Base-by-base conservation (phyloP, 1,139 yeast species). In the Magnusiomyces fungicola region DNA sequence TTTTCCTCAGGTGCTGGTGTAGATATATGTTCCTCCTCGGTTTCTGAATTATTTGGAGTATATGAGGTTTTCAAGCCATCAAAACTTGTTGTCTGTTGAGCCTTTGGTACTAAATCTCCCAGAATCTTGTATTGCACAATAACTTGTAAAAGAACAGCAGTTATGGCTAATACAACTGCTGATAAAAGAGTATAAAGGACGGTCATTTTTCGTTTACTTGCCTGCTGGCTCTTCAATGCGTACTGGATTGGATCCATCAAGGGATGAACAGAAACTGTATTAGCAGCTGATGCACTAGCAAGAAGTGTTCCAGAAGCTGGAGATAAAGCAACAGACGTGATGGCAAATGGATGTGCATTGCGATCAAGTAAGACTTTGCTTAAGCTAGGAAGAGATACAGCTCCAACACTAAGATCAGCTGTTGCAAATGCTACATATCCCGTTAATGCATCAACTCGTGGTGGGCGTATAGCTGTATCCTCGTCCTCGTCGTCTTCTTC, bases 211-310 rank as follows among this genome's bases (percentile, higher is more conserved):
- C 44, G 36, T 21, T 41, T 41, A 10, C 19, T 16, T 4, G 23
- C 74, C 63, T 40, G 75, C 57, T 47, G 72, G 65, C 48, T 65
- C 66, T 60, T 75, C 61, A 39, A 75, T 56, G 12, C 72, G 61
- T 19, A 76, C 75, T 47, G 73, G 61, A 27, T 36, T 27, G 65
- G 34, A 25, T 67, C 67, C 2, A 94, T 90, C 23, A 87, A 64
- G 52, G 71, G 73, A 52, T 80, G 69, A 5, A 88, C 80, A 55
- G 75, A 79, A 38, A 89, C 76, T 1, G 88, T 76, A 54, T 85
- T 83, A 1, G 95, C 87, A 1, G 94, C 95, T 44, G 95, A 83
- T 0, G 82, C 84, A 16, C 90, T 78, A 1, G 90, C 95, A 46
- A 89, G 69, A 50, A 76, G 71, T 39, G 76, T 69, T 14, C 92